Conservation (phyloP, 805 yeast species). For the Candida cerambycidarum region DNA sequence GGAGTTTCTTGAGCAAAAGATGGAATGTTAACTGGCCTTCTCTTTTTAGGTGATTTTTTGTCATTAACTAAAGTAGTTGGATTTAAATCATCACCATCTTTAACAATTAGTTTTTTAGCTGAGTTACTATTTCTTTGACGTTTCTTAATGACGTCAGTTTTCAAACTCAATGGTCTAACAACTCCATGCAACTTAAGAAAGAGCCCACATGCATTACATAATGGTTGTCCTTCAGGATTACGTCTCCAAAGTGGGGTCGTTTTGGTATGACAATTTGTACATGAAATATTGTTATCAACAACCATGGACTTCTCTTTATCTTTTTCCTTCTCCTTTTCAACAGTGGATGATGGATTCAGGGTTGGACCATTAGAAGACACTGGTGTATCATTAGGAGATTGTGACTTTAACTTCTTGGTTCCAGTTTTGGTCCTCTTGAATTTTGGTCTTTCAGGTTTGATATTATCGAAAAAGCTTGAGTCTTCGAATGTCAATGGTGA, state of each 20-base stretch:
- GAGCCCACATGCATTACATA: conserved; percentile 95
- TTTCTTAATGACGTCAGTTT: conserved; percentile 90
- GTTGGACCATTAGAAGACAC: background rate
- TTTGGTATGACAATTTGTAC: conserved; percentile 88
- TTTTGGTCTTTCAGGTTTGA: conserved; percentile 13
- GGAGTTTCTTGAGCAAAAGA: background rate
- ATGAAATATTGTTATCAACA: conserved; percentile 26
- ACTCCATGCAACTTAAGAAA: conserved; percentile 94
- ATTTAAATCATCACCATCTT: conserved; percentile 51
- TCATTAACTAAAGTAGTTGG: conserved; percentile 36
- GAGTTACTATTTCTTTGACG: conserved; percentile 60
- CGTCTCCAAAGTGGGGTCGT: conserved; percentile 96
- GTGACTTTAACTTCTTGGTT: conserved; percentile 5
- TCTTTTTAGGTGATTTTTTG: conserved; percentile 14
- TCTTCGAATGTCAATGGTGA: conserved; percentile 16
- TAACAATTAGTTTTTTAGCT: conserved; percentile 27
- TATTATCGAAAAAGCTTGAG: conserved; percentile 13
- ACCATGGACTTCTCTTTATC: background rate
- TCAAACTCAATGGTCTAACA: conserved; percentile 84
- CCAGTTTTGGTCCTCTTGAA: conserved; percentile 12
- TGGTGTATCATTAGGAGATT: background rate
- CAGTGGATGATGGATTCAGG: background rate
- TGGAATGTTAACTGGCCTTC: conserved; percentile 15
- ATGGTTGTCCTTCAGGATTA: conserved; percentile 86
- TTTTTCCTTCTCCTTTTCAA: conserved; percentile 4